phyloP scores from a whole-genome alignment of 2,329 filamentous ascomycete genomes.

The Sordariomycetes sp. region DNA sequence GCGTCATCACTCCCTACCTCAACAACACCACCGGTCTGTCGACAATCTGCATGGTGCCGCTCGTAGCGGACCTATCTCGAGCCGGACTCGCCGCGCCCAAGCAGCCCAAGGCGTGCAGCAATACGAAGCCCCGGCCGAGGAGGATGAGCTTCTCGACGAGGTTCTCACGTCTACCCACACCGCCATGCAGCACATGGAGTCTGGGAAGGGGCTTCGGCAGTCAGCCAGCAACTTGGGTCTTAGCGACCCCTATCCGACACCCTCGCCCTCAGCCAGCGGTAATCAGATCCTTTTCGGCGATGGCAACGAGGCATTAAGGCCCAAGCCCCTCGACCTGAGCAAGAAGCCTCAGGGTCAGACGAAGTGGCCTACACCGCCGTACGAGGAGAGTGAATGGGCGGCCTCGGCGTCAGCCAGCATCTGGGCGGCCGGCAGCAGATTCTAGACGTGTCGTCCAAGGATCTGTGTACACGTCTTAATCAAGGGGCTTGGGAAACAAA shows the following conservation, averaged over 20 bases:
- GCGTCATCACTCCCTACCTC: conserved; percentile 55
- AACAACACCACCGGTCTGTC: conserved; percentile 52
- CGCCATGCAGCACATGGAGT: conserved; percentile 63
- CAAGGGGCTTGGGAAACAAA: too few species aligned
- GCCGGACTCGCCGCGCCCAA: conserved; percentile 70
- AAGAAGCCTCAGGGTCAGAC: conserved; percentile 44
- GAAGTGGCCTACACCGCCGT: conserved; percentile 94
- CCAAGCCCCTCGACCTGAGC: conserved; percentile 62
- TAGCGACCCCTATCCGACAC: conserved; percentile 53
- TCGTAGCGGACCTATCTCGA: conserved; percentile 58
- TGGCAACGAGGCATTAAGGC: conserved; percentile 49
- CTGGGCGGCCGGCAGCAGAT: conserved; percentile 60
- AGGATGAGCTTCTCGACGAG: conserved; percentile 92
- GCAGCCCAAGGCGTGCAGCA: conserved; percentile 65
- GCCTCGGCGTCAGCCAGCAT: conserved; percentile 74
- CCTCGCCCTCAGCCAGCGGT: conserved; percentile 73
- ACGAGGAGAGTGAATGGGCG: conserved; percentile 90
- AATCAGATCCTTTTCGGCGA: conserved; percentile 69
- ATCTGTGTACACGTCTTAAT: too few species aligned
- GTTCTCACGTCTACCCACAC: conserved; percentile 69
- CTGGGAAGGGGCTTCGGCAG: conserved; percentile 40
- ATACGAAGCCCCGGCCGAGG: conserved; percentile 92
- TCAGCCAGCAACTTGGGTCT: conserved; percentile 56
- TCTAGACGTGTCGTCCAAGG: too few species aligned
- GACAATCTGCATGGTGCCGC: conserved; percentile 53